Conservation (phyloP, 2,329 filamentous ascomycete species). For the Mycosphaerella arachidis region DNA sequence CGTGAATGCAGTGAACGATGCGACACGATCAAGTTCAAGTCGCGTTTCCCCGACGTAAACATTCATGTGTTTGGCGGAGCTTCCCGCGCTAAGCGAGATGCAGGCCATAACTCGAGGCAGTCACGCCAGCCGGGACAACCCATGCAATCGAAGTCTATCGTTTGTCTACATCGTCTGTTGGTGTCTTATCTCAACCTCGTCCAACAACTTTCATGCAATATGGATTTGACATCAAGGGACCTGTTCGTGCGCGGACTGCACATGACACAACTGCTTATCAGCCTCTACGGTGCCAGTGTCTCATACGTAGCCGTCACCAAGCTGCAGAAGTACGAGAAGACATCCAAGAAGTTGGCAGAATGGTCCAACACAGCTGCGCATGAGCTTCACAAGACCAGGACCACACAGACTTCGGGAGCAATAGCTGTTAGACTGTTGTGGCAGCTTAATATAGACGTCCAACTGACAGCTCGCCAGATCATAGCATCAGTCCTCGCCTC, state of each 20-base stretch:
- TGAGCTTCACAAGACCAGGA: conserved; percentile 43
- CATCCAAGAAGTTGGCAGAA: conserved; percentile 42
- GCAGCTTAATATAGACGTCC: neutral
- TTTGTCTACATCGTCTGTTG: neutral
- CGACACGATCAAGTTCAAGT: neutral
- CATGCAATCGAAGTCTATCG: neutral
- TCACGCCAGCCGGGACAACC: neutral
- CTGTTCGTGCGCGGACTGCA: conserved; percentile 31
- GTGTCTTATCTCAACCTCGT: neutral
- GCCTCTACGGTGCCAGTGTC: conserved; percentile 41
- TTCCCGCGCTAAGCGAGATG: neutral
- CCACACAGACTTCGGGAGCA: conserved; percentile 41
- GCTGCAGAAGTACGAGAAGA: conserved; percentile 44
- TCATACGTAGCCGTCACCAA: conserved; percentile 43
- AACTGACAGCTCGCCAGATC: conserved; percentile 22
- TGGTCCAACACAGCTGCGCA: conserved; percentile 38
- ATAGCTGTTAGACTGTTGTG: conserved; percentile 31
- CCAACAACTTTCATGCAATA: neutral
- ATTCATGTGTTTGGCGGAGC: neutral
- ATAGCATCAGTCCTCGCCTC: conserved; percentile 28
- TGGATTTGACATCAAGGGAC: conserved; percentile 6
- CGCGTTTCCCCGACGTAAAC: neutral
- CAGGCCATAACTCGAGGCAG: neutral
- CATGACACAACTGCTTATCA: conserved; percentile 38
- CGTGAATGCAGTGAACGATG: neutral